phyloP scores from a whole-genome alignment of 2,329 filamentous ascomycete genomes.

The Xylaria arbuscula region DNA sequence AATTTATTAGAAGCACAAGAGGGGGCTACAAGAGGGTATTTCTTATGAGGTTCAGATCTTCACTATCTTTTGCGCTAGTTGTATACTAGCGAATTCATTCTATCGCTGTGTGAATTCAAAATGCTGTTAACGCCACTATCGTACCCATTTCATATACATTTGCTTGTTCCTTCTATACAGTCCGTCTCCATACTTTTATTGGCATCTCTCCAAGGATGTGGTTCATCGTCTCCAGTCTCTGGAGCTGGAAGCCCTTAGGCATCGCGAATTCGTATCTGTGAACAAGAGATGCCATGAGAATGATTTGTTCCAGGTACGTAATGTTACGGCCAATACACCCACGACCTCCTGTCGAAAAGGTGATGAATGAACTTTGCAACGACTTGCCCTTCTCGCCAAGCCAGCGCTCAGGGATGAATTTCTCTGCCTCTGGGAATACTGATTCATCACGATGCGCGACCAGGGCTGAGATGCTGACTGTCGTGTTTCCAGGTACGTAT shows the following conservation, averaged over 20 bases:
- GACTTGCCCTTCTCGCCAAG: slow-evolving; percentile 23
- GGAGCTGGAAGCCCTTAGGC: slow-evolving; percentile 11
- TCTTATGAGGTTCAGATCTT: no score
- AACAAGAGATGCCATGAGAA: slow-evolving; percentile 19
- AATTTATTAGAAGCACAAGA: no score
- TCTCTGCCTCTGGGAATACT: slow-evolving; percentile 3
- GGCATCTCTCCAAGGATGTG: slow-evolving; percentile 27
- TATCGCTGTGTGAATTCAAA: no score
- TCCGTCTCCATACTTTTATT: slow-evolving; percentile 23
- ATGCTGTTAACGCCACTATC: no score
- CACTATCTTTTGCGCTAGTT: no score
- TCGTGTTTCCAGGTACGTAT: slow-evolving; percentile 22
- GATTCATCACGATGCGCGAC: slow-evolving; percentile 23
- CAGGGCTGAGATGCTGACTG: slow-evolving; percentile 24
- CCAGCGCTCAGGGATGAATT: slow-evolving; percentile 17
- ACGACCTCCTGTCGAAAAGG: slow-evolving; percentile 13
- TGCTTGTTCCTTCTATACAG: neutral
- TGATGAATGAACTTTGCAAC: slow-evolving; percentile 17
- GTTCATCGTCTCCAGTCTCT: slow-evolving; percentile 20
- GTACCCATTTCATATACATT: no score
- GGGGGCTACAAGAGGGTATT: no score
- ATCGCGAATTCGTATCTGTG: slow-evolving; percentile 21
- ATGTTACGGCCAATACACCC: slow-evolving; percentile 25
- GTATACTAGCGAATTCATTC: no score
- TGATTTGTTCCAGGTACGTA: slow-evolving; percentile 20